Base-by-base conservation (phyloP, 768 basidiomycete species). In the Cyclocybe aegerita region DNA sequence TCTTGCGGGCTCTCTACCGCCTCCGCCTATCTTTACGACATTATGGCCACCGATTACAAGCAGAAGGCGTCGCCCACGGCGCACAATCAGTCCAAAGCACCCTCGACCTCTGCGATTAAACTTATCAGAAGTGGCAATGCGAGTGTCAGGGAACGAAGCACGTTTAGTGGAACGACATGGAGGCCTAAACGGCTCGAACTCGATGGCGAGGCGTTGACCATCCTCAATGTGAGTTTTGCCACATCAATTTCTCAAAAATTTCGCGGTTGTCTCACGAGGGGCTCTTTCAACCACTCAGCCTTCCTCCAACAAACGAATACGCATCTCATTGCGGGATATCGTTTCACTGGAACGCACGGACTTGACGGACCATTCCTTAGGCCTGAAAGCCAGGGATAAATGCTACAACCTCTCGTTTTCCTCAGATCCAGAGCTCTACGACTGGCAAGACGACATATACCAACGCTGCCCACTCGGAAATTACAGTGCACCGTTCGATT, bases 381-480 rank as follows among this genome's bases (percentile, higher is more conserved):
- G 60, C 17, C 53, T 75, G 30, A 67, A 67, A 56, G 63, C 67
- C 34, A 64, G 64, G 54, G 59, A 63, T 16, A 65, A 61, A 48
- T 58, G 59, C 14, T 73, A 66, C 49, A 65, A 69, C 41, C 58
- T 75, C 17, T 67, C 72, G 0, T 74, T 75, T 42, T 59, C 68
- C 33, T 66, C 62, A 15, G 74, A 75, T 49, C 59, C 61, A 14
- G 72, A 73, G 49, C 64, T 76, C 8, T 75, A 76, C 53, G 73
- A 74, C 53, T 76, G 75, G 74, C 72, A 73, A 45, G 75, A 76
- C 50, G 75, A 75, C 52, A 69, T 76, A 29, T 75, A 74, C 54
- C 63, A 64, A 39, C 68, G 72, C 4, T 71, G 67, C 39, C 71
- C 72, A 6, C 60, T 69, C 9, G 70, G 73, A 4, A 64, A 62